Percentiles rank a stretch among this genome's conserved stretches.
phyloP scores from a whole-genome alignment of 2,329 filamentous ascomycete genomes.

The Didymella pomorum region DNA sequence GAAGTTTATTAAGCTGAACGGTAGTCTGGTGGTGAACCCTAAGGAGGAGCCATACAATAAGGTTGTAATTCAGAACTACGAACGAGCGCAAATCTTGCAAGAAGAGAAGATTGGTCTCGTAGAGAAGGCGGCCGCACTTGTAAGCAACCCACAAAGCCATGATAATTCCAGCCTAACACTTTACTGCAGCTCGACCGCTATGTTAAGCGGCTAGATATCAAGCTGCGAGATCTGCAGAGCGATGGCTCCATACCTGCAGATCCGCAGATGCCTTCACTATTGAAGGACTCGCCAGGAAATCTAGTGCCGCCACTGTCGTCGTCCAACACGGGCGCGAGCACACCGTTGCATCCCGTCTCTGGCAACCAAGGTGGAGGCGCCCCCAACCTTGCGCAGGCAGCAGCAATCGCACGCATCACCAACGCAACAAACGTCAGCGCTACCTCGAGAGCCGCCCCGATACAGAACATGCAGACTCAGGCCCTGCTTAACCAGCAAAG shows the following conservation, averaged over 20 bases:
- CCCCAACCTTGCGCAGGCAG: constrained; percentile 61
- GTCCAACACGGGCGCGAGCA: constrained; percentile 54
- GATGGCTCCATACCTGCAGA: constrained; percentile 68
- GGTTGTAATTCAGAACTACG: constrained; percentile 72
- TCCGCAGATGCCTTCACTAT: constrained; percentile 66
- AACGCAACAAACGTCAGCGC: constrained; percentile 47
- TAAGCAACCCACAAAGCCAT: constrained; percentile 50
- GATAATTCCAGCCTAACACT: constrained; percentile 20
- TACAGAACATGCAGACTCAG: constrained; percentile 50
- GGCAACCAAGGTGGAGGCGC: constrained; percentile 63
- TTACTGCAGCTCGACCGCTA: constrained; percentile 63
- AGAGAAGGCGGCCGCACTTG: constrained; percentile 68
- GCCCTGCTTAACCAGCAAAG: constrained; percentile 49
- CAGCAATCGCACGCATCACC: constrained; percentile 55
- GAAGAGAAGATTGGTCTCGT: constrained; percentile 77
- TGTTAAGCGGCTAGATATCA: constrained; percentile 68
- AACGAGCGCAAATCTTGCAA: constrained; percentile 73
- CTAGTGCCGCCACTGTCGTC: constrained; percentile 59
- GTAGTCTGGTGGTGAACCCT: constrained; percentile 75
- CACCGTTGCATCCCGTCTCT: constrained; percentile 63
- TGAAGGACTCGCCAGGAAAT: constrained; percentile 59
- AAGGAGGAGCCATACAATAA: constrained; percentile 75
- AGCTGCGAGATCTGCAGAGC: constrained; percentile 66
- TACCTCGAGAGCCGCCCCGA: constrained; percentile 39
- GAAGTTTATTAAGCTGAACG: constrained; percentile 80